Percentiles rank a stretch among this genome's conserved stretches.
Evolutionary conservation across 2,329 filamentous ascomycete genomes (phyloP).

Genomic region (Chaetomium sp.): DNA sequence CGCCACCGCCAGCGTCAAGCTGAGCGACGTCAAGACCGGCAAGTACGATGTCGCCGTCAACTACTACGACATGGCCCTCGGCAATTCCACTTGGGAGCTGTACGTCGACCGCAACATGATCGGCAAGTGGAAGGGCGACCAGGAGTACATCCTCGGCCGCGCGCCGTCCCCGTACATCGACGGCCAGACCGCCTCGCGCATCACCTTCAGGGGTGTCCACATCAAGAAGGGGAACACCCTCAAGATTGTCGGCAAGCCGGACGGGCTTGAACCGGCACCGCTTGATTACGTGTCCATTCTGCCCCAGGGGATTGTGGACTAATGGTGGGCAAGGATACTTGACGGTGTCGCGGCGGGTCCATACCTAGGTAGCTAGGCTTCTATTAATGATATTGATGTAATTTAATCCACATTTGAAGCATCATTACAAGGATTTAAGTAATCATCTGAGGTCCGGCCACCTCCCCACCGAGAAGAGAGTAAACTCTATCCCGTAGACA

Average conservation of each 20-base stretch:
- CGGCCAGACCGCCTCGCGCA: slow-evolving; percentile 64
- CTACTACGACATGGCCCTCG: slow-evolving; percentile 63
- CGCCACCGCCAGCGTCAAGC: slow-evolving; percentile 50
- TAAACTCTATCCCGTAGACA: too few species aligned
- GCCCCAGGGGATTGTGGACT: slow-evolving; percentile 60
- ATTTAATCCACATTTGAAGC: neutral
- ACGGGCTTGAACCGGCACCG: slow-evolving; percentile 65
- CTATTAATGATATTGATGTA: neutral
- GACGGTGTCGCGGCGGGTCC: neutral
- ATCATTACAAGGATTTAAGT: neutral
- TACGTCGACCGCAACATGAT: slow-evolving; percentile 56
- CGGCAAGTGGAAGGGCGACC: slow-evolving; percentile 61
- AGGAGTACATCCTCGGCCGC: slow-evolving; percentile 62
- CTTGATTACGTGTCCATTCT: slow-evolving; percentile 68
- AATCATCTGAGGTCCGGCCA: too few species aligned
- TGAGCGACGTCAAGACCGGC: slow-evolving; percentile 52
- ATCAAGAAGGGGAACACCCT: slow-evolving; percentile 55
- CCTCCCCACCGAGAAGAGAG: too few species aligned
- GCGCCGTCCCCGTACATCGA: slow-evolving; percentile 61
- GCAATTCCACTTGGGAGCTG: slow-evolving; percentile 66
- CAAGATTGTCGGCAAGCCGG: slow-evolving; percentile 57
- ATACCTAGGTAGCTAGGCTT: too few species aligned
- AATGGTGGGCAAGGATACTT: slow-evolving; percentile 10
- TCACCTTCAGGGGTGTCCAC: slow-evolving; percentile 57
- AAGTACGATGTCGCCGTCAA: slow-evolving; percentile 66